Base-by-base conservation (phyloP, 169 alveolate genomes). In the Plasmodium yoelii region DNA sequence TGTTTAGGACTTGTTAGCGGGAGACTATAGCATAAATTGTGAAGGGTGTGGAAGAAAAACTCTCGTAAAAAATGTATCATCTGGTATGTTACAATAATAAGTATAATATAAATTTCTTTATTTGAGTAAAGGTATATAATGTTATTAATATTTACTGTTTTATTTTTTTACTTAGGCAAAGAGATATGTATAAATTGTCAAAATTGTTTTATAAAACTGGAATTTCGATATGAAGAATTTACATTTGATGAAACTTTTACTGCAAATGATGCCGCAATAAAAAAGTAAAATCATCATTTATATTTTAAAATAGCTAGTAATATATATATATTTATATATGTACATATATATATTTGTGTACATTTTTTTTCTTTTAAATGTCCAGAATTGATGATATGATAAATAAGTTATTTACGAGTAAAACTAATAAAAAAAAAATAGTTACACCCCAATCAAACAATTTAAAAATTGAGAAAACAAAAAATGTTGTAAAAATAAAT, bases 301-400 rank as follows among this genome's bases (percentile, higher is more conserved):
- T 49, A 73, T 73, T 39, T 5, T 26, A 28, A 26, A 15, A 44
- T 53, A 59, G 5, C 4, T 64, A n/a, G 1, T 1, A 12, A 53
- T 64, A 7, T 22, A n/a, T n/a, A 47, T 57, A 18, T 28, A 24
- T 12, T 19, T 49, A 47, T 57, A 34, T 61, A n/a, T n/a, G n/a
- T n/a, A n/a, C 47, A 24, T 24, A 49, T 39, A 75, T 6, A 44
- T 46, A 46, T 28, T 9, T 51, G 22, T 51, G 6, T 8, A 51
- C 0, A 15, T 22, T 39, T 68, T 26, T 44, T 65, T 26, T 34
- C 46, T 19, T 34, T 22, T 51, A 28, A 22, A 19, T 1, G 3
- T 63, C 24, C 75, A 75, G 88, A 75, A 75, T 75, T 39, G 88
- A 75, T 42, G 88, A 75, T 6, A 75, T 75, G 88, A 75, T 75